Percentiles rank a stretch among this genome's conserved stretches.
These are phyloP conservation scores for Microcera coccophila DNA, from an alignment of 2,329 filamentous ascomycete genomes.

Conservation along the genomic window DNA sequence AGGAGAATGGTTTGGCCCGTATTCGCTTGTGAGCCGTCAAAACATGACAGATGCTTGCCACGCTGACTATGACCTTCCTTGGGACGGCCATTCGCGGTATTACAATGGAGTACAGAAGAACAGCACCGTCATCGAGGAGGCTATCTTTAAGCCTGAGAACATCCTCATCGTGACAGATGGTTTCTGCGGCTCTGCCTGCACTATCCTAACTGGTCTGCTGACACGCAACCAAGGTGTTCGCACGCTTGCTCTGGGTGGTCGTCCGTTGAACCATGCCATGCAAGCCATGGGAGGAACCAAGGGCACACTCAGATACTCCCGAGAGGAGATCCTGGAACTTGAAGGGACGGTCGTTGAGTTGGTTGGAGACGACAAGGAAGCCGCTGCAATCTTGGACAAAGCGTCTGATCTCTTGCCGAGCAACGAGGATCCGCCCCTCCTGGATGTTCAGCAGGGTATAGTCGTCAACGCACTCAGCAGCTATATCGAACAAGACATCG, in stretches of 20 bases:
- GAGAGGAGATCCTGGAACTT: constrained; percentile 13
- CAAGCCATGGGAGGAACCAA: constrained; percentile 63
- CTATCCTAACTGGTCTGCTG: constrained; percentile 25
- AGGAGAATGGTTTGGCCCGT: constrained; percentile 20
- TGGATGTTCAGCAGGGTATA: constrained; percentile 3
- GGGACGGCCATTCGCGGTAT: constrained; percentile 3
- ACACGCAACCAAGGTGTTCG: constrained; percentile 33
- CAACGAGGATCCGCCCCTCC: constrained; percentile 21
- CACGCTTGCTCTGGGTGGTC: constrained; percentile 56
- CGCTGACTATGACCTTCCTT: constrained; percentile 11
- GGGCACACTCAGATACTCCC: too few relatives aligned
- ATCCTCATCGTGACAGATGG: constrained; percentile 24
- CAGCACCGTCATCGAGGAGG: constrained; percentile 12
- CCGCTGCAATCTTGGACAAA: constrained; percentile 7
- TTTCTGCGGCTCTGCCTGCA: constrained; percentile 22
- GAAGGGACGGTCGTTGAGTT: constrained; percentile 11
- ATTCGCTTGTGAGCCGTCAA: constrained; percentile 14
- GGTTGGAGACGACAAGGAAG: constrained; percentile 8
- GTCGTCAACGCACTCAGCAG: constrained; percentile 18
- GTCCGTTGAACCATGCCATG: constrained; percentile 51
- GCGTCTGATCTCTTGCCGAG: background rate
- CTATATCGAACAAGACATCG: constrained; percentile 18
- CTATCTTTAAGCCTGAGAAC: constrained; percentile 22
- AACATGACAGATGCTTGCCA: constrained; percentile 23
- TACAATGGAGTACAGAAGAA: constrained; percentile 20